Percentiles rank a stretch among this genome's conserved stretches.
Evolutionary conservation across 495 filamentous ascomycete genomes (phyloP).

Genomic region (Rhypophila decipiens): DNA sequence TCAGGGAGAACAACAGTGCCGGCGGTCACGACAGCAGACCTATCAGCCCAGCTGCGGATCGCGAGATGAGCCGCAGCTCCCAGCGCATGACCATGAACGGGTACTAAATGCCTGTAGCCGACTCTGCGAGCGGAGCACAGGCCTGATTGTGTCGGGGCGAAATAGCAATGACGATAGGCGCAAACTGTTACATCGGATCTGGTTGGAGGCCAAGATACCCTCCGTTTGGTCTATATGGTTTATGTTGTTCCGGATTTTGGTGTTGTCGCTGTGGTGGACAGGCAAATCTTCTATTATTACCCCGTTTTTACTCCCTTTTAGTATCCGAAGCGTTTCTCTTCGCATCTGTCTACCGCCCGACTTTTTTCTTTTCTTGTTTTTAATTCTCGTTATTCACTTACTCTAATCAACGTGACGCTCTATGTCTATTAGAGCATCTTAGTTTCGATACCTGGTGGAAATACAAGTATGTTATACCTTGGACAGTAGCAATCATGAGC

Average conservation of each 20-base stretch:
- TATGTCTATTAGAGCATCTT: conserved; percentile 39
- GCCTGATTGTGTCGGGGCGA: no score
- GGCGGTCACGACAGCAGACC: conserved; percentile 82
- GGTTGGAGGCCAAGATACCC: conserved; percentile 19
- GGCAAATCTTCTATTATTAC: conserved; percentile 17
- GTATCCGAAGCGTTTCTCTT: conserved; percentile 26
- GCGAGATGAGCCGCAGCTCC: conserved; percentile 92
- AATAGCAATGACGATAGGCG: conserved; percentile 1
- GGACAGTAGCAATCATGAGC: no score
- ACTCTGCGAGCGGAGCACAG: no score
- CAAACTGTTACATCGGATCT: conserved; percentile 3
- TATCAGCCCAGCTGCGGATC: conserved; percentile 88
- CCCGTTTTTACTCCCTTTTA: conserved; percentile 27
- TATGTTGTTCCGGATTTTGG: conserved; percentile 26
- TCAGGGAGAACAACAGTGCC: conserved; percentile 96
- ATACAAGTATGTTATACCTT: neutral
- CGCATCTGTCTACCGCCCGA: conserved; percentile 20
- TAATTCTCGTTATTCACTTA: no score
- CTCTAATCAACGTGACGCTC: conserved; percentile 33
- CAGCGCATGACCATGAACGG: conserved; percentile 98
- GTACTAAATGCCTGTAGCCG: conserved; percentile 52
- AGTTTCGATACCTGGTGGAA: conserved; percentile 42
- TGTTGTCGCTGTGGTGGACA: no score
- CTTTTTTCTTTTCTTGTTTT: neutral
- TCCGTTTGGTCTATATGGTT: conserved; percentile 24